A percentile compares a stretch with the other conserved stretches of the same genome.
Conservation (phyloP, 331 rosid genomes). For the Quercus phellos region DNA sequence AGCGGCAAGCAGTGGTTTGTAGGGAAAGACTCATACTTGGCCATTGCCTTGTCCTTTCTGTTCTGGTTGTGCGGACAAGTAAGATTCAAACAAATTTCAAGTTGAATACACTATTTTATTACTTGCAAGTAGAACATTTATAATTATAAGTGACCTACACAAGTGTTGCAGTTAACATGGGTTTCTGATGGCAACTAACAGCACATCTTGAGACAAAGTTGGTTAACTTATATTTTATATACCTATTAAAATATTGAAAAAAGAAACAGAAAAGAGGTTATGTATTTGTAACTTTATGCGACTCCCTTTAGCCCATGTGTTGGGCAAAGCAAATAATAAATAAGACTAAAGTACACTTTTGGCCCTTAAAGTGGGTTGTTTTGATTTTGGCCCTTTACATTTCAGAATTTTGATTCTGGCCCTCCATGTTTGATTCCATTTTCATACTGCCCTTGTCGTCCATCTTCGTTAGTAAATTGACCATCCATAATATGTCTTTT, state of each 20-base stretch:
- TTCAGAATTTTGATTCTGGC: too few relatives aligned
- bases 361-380: too few relatives aligned
- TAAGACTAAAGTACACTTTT: too few relatives aligned
- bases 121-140: background rate
- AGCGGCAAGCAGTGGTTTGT: constrained; percentile 77
- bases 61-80: constrained; percentile 75
- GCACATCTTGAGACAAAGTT: background rate
- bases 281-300: background rate
- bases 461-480: too few relatives aligned
- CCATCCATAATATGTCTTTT: too few relatives aligned
- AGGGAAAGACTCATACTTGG: constrained; percentile 91
- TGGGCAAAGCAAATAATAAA: background rate
- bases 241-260: background rate
- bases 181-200: too few relatives aligned
- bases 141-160: background rate
- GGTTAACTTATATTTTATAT: background rate
- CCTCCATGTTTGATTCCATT: too few relatives aligned
- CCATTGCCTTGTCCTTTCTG: constrained; percentile 86
- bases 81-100: constrained; percentile 23
- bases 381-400: too few relatives aligned
- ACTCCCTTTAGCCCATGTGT: background rate
- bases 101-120: background rate
- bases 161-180: background rate
- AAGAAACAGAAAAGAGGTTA: background rate
- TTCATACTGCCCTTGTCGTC: too few relatives aligned